Evolutionary conservation across 73 alveolate genomes (phyloP).

Genomic region (Symbiodinium pilosum): DNA sequence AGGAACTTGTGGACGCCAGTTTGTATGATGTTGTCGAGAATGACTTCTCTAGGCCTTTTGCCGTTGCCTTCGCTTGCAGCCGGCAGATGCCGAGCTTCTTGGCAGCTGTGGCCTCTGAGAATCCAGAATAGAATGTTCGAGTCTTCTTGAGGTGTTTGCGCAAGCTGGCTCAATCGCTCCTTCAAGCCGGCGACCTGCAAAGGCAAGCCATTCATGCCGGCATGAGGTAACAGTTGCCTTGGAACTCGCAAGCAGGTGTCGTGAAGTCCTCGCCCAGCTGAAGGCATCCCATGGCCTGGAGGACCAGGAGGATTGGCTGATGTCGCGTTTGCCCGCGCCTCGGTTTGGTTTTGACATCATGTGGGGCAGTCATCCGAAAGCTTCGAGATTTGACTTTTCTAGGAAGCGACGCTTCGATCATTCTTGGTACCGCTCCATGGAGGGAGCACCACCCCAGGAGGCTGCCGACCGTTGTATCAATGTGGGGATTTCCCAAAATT

Average conservation of each 20-base stretch:
- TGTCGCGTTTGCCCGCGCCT: background rate
- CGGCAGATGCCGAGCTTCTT: background rate
- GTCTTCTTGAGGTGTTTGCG: background rate
- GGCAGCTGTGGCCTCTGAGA: background rate
- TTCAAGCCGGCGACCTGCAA: background rate
- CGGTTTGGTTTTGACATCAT: too few relatives aligned
- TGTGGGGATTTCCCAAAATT: too few relatives aligned
- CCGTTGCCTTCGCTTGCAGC: slow-evolving; percentile 1
- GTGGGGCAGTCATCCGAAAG: too few relatives aligned
- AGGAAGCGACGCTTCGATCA: background rate
- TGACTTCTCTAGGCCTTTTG: background rate
- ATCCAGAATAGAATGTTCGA: background rate
- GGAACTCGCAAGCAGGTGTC: too few relatives aligned
- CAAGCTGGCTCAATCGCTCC: background rate
- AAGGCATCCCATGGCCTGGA: background rate
- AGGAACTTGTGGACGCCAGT: too few relatives aligned
- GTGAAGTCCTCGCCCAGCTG: background rate
- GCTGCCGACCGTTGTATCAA: background rate
- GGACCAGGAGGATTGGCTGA: background rate
- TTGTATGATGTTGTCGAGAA: too few relatives aligned
- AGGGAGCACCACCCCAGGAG: background rate
- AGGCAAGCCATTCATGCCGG: background rate
- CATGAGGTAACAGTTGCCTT: too few relatives aligned
- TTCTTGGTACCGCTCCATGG: background rate
- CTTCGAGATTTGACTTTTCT: too few relatives aligned